A percentile compares a stretch with the other conserved stretches of the same genome.
Evolutionary conservation across 2,329 filamentous ascomycete genomes (phyloP).

Genomic region (Sporothrix protearum): DNA sequence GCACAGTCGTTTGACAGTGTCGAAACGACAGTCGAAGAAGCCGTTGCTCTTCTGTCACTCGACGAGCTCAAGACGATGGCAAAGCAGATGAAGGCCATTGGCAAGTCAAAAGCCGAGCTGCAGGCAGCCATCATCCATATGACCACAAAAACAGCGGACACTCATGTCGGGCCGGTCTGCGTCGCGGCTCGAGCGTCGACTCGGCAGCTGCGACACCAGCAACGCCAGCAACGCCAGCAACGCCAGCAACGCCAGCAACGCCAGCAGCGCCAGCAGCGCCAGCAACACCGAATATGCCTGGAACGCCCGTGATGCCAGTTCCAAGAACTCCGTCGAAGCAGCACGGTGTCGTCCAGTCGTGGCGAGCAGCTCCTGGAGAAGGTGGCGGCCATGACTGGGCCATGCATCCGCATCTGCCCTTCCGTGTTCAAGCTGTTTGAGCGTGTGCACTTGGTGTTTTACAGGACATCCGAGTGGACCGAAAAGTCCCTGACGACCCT

Average conservation of each 20-base stretch:
- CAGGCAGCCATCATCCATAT: conserved; percentile 68
- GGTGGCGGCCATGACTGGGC: conserved; percentile 71
- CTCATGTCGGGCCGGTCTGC: conserved; percentile 54
- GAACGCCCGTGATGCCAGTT: background rate
- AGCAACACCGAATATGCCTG: background rate
- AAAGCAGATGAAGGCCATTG: conserved; percentile 80
- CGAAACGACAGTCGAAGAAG: conserved; percentile 77
- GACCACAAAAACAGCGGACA: conserved; percentile 70
- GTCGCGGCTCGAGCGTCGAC: conserved; percentile 37
- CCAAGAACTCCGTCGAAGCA: background rate
- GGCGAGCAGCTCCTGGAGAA: conserved; percentile 11
- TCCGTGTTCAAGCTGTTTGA: conserved; percentile 78
- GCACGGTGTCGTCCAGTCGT: conserved; percentile 46
- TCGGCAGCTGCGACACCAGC: background rate
- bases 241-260: background rate
- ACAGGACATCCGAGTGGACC: conserved; percentile 93
- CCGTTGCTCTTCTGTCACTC: conserved; percentile 73
- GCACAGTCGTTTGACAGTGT: conserved; percentile 71
- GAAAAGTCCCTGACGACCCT: conserved; percentile 95
- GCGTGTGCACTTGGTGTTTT: conserved; percentile 91
- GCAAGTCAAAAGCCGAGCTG: conserved; percentile 82
- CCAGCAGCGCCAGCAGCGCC: no score
- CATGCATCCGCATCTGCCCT: conserved; percentile 77
- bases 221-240: background rate
- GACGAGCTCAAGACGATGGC: conserved; percentile 83